Conservation (phyloP, 1,284 basidiomycete species). For the Heliocybe sulcata region DNA sequence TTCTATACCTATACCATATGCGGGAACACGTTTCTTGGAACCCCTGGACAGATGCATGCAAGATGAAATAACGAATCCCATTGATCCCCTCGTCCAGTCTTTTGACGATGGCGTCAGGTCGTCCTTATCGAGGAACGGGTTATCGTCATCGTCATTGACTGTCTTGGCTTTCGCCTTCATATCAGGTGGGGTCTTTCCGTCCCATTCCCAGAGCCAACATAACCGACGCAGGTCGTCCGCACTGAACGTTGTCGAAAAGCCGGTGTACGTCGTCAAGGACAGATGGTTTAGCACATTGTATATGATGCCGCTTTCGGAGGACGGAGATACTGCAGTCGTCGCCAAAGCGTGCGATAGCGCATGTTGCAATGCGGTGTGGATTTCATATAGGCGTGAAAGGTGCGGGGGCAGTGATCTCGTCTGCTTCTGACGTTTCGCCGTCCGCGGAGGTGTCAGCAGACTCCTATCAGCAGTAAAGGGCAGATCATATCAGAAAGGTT, state of each 20-base stretch:
- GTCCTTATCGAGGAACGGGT: conserved; percentile 56
- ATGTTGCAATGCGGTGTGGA: conserved; percentile 66
- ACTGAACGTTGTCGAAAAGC: conserved; percentile 39
- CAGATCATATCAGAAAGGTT: conserved; percentile 1
- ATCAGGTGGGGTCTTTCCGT: conserved; percentile 35
- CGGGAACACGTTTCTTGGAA: conserved; percentile 61
- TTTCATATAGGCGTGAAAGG: conserved; percentile 49
- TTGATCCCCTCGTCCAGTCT: conserved; percentile 71
- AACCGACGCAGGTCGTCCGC: conserved; percentile 62
- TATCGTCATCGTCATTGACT: conserved; percentile 46
- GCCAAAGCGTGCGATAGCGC: conserved; percentile 78
- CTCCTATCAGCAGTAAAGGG: conserved; percentile 20
- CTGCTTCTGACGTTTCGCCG: conserved; percentile 22
- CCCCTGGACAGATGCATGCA: conserved; percentile 62
- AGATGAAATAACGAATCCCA: conserved; percentile 68
- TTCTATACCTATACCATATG: conserved; percentile 78
- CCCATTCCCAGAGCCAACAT: conserved; percentile 89
- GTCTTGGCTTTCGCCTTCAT: conserved; percentile 5
- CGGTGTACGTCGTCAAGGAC: neutral
- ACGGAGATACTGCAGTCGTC: conserved; percentile 70
- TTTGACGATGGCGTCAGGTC: conserved; percentile 23
- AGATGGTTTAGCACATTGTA: conserved; percentile 30
- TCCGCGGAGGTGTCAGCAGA: conserved; percentile 48
- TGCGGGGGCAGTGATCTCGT: conserved; percentile 43
- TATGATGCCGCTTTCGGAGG: conserved; percentile 64